Conservation (phyloP, 2,329 filamentous ascomycete species). For the Ambrosiella xylebori region DNA sequence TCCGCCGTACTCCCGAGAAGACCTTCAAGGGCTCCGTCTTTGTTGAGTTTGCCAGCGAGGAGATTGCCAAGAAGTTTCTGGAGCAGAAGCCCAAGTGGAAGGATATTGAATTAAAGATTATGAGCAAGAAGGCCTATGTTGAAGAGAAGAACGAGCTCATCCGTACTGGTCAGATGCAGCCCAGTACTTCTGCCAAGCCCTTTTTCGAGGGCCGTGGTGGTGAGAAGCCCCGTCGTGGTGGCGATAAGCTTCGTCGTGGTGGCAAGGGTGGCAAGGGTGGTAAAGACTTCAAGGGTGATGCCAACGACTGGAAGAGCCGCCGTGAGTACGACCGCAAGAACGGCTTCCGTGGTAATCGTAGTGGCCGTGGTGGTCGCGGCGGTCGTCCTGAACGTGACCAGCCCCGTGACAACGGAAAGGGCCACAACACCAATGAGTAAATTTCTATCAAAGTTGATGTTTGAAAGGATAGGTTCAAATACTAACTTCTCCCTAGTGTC, state of each 20-base stretch:
- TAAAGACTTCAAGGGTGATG: slow-evolving; percentile 25
- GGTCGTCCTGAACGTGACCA: slow-evolving; percentile 19
- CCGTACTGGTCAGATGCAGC: slow-evolving; percentile 48
- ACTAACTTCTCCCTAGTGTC: slow-evolving; percentile 17
- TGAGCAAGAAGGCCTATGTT: slow-evolving; percentile 77
- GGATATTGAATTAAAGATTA: slow-evolving; percentile 60
- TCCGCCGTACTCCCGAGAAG: slow-evolving; percentile 56
- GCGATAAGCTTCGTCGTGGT: slow-evolving; percentile 19
- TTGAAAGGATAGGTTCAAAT: slow-evolving; percentile 12
- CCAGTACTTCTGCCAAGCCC: slow-evolving; percentile 28
- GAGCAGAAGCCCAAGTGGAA: slow-evolving; percentile 76
- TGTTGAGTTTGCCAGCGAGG: slow-evolving; percentile 72
- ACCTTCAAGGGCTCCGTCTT: slow-evolving; percentile 94
- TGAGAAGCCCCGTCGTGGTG: slow-evolving; percentile 17
- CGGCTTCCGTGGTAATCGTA: slow-evolving; percentile 34
- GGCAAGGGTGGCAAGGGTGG: background rate
- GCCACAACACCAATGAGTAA: slow-evolving; percentile 20
- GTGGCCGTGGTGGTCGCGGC: slow-evolving; percentile 27
- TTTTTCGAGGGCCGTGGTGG: slow-evolving; percentile 34
- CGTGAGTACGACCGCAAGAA: slow-evolving; percentile 43
- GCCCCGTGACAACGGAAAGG: slow-evolving; percentile 16
- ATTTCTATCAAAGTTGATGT: slow-evolving; percentile 12
- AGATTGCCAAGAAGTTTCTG: slow-evolving; percentile 65
- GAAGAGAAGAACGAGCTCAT: slow-evolving; percentile 61
- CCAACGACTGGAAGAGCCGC: slow-evolving; percentile 47